phyloP scores from a whole-genome alignment of 192 early-diverging fungal species.

The Backusella psychrophila region DNA sequence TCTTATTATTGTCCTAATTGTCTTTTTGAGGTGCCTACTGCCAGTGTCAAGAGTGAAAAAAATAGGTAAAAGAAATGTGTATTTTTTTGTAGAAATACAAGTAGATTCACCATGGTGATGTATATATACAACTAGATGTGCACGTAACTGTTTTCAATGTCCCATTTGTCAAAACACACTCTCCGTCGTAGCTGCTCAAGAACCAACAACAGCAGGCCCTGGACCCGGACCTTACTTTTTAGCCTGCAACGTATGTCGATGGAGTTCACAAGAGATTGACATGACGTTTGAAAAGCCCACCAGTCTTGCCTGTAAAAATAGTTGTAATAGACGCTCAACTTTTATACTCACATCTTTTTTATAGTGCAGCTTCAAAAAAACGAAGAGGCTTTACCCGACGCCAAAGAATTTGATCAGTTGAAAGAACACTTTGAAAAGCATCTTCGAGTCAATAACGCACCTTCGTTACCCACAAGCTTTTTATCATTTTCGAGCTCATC shows the following conservation, averaged over 20 bases:
- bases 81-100: background rate
- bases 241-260: slow-evolving; percentile 83
- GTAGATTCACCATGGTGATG: background rate
- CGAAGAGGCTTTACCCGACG: slow-evolving; percentile 65
- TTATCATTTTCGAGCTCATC: slow-evolving; percentile 29
- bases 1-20: slow-evolving; percentile 97
- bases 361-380: slow-evolving; percentile 79
- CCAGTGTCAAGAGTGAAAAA: slow-evolving; percentile 93
- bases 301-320: slow-evolving; percentile 72
- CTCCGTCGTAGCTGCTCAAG: slow-evolving; percentile 65
- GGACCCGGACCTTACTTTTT: slow-evolving; percentile 63
- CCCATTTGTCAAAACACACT: slow-evolving; percentile 82
- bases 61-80: slow-evolving; percentile 53
- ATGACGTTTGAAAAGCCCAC: slow-evolving; percentile 93
- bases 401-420: slow-evolving; percentile 81
- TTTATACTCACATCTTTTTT: background rate
- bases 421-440: slow-evolving; percentile 84
- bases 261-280: slow-evolving; percentile 92
- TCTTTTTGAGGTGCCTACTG: slow-evolving; percentile 93
- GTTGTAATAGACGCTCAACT: too few species aligned
- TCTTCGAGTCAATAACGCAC: slow-evolving; percentile 46
- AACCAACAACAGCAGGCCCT: slow-evolving; percentile 20
- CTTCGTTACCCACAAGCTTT: slow-evolving; percentile 31
- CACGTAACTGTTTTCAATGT: slow-evolving; percentile 93
- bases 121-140: slow-evolving; percentile 55